Evolutionary conservation across 106 monocot species (phyloP), one percentile per base, ranked within the genome.

Genomic region (Vanilla planifolia): DNA sequence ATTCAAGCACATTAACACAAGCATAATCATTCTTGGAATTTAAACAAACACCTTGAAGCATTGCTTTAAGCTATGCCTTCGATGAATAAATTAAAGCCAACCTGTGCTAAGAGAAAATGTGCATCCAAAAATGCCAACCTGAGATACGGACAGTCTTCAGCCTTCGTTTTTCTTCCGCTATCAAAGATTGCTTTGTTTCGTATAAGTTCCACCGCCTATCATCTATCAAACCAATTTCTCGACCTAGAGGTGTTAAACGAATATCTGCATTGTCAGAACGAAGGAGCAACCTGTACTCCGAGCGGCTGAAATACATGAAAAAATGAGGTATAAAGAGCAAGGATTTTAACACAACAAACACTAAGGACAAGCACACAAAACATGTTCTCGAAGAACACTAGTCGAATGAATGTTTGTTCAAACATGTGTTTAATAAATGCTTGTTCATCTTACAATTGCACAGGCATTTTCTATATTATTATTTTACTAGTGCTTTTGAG

Each of bases 181-280:
- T 88, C 32, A 51, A 71, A 30, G 76, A 61, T 85, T 98, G 98
- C 73, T 98, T 98, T 30, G 71, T 72, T 73, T 80, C 63, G 63
- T 98, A 98, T 16, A 98, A 39, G 36, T 80, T 25, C 98, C 98
- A 98, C 27, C 91, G 81, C 60, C 92, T 88, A 53, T 98, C 98
- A 78, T 88, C 85, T 81, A 98, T 88, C 51, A 98, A 75, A 56
- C 98, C 98, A 60, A 98, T 85, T 30, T 98, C 98, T 55, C 84
- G 66, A 11, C 85, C 98, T 27, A 98, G 71, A 72, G 98, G 98
- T 51, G 98, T 98, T 67, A 98, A 75, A 63, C 98, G 87, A 51
- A 91, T 92, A 63, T 98, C 98, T 8, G 98, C 98, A 85, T 98
- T 98, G 48, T 98, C 98, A 55, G 92, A 51, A 48, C 98, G 91